Evolutionary conservation across 2,329 filamentous ascomycete genomes (phyloP).

Genomic region (Stachybotrys chartarum): DNA sequence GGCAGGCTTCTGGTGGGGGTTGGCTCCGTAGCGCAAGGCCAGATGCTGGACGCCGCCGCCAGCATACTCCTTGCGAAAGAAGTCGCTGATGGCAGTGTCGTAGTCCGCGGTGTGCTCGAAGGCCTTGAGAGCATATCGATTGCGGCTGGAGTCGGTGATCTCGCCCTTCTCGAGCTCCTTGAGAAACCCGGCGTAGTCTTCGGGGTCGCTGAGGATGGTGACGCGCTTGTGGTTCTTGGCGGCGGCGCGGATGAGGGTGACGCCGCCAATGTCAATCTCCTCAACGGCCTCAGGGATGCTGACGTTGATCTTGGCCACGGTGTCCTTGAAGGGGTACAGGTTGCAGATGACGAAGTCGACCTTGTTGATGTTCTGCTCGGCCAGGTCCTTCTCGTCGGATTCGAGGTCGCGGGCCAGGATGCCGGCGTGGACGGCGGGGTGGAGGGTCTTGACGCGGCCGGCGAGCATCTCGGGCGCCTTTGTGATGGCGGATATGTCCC

Average conservation of each 20-base stretch:
- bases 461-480: conserved; percentile 95
- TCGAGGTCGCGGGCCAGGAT: conserved; percentile 92
- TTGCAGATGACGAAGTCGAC: conserved; percentile 98
- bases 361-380: conserved; percentile 90
- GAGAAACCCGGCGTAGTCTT: conserved; percentile 90
- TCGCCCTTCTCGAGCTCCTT: conserved; percentile 83
- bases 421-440: conserved; percentile 83
- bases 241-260: conserved; percentile 90
- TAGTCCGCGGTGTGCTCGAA: conserved; percentile 98
- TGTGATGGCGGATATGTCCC: conserved; percentile 96
- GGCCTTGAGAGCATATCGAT: conserved; percentile 89
- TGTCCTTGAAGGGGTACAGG: conserved; percentile 98
- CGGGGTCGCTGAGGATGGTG: conserved; percentile 89
- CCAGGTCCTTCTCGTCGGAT: conserved; percentile 94
- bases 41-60: conserved; percentile 76
- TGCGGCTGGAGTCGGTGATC: conserved; percentile 77
- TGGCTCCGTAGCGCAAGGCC: conserved; percentile 86
- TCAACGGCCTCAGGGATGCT: conserved; percentile 95
- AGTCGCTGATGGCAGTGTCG: conserved; percentile 87
- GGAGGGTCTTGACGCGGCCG: conserved; percentile 81
- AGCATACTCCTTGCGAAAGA: conserved; percentile 97
- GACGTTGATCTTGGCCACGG: conserved; percentile 92
- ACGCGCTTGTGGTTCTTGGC: conserved; percentile 97
- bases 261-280: conserved; percentile 97
- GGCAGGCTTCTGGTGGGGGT: conserved; percentile 97